A percentile compares a stretch with the other conserved stretches of the same genome.
These are phyloP conservation scores for Coleophoma cylindrospora DNA, from an alignment of 2,329 filamentous ascomycete species.

Conservation along the genomic window DNA sequence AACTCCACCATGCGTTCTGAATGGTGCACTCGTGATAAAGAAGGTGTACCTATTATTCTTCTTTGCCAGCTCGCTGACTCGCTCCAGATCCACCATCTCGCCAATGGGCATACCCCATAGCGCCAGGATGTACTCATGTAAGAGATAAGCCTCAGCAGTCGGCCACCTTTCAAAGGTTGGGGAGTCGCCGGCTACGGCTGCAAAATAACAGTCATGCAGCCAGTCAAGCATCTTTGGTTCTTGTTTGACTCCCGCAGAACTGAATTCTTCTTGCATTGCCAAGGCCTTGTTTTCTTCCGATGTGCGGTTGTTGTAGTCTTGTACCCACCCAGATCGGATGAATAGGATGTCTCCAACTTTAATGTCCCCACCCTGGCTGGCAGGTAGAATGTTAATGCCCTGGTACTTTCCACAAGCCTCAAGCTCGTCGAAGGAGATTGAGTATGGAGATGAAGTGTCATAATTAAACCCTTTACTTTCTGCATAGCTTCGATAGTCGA, in stretches of 20 bases:
- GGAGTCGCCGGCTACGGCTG: conserved; percentile 35
- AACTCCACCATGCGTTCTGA: conserved; percentile 38
- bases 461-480: conserved; percentile 30
- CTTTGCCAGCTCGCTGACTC: conserved; percentile 10
- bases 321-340: conserved; percentile 40
- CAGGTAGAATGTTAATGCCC: conserved; percentile 12
- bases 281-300: conserved; percentile 29
- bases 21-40: conserved; percentile 15
- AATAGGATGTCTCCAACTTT: conserved; percentile 44
- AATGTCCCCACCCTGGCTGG: conserved; percentile 37
- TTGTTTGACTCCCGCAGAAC: conserved; percentile 36
- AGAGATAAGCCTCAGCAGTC: conserved; percentile 3
- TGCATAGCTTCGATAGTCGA: conserved; percentile 41
- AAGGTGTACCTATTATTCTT: conserved; percentile 13
- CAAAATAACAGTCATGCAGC: conserved; percentile 31
- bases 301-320: conserved; percentile 22
- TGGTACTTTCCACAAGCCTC: conserved; percentile 9
- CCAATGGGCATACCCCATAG: conserved; percentile 17
- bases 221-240: conserved; percentile 33
- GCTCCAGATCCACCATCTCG: conserved; percentile 19
- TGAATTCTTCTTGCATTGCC: conserved; percentile 27
- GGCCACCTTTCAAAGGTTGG: conserved; percentile 29
- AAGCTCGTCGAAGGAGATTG: conserved; percentile 8
- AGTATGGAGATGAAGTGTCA: conserved; percentile 10
- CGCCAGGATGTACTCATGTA: conserved; percentile 17